These are phyloP conservation scores for Plantago lanceolata DNA, from an alignment of 305 asterid species.

Conservation along the genomic window DNA sequence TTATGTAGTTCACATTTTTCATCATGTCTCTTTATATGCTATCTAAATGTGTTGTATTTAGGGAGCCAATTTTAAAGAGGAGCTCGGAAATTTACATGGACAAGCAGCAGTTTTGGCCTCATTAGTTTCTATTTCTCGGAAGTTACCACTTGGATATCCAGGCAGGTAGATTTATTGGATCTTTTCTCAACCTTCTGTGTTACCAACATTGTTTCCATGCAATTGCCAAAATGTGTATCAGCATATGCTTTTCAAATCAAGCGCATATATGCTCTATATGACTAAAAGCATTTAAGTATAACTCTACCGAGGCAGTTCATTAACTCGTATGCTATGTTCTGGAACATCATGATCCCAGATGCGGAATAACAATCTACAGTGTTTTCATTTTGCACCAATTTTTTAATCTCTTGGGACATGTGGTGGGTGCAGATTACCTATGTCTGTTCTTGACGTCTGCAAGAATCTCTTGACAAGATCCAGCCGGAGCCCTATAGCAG, in stretches of 20 bases:
- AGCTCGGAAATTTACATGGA: slow-evolving; percentile 83
- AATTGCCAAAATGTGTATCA: slow-evolving; percentile 5
- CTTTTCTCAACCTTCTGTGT: slow-evolving; percentile 17
- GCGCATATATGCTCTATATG: slow-evolving; percentile 14
- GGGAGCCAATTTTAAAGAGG: slow-evolving; percentile 72
- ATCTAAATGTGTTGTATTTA: slow-evolving; percentile 34
- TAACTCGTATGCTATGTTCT: slow-evolving; percentile 4
- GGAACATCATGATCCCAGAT: neutral
- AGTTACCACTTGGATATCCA: slow-evolving; percentile 96
- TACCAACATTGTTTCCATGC: neutral
- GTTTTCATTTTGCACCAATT: slow-evolving; percentile 17
- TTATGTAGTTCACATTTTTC: neutral
- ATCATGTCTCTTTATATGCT: slow-evolving; percentile 12
- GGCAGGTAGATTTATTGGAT: slow-evolving; percentile 55
- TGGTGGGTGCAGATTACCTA: slow-evolving; percentile 62
- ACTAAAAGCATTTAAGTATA: neutral
- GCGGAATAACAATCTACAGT: neutral
- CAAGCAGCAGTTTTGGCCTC: slow-evolving; percentile 95
- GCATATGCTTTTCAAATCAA: slow-evolving; percentile 15
- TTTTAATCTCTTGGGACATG: slow-evolving; percentile 23
- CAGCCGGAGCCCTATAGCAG: slow-evolving; percentile 69
- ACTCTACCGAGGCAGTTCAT: slow-evolving; percentile 13
- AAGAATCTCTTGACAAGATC: slow-evolving; percentile 74
- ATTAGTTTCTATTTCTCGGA: slow-evolving; percentile 76
- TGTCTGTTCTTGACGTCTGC: slow-evolving; percentile 78